phyloP scores from a whole-genome alignment of 1,139 yeast species.

The Meyerozyma elateridarum region DNA sequence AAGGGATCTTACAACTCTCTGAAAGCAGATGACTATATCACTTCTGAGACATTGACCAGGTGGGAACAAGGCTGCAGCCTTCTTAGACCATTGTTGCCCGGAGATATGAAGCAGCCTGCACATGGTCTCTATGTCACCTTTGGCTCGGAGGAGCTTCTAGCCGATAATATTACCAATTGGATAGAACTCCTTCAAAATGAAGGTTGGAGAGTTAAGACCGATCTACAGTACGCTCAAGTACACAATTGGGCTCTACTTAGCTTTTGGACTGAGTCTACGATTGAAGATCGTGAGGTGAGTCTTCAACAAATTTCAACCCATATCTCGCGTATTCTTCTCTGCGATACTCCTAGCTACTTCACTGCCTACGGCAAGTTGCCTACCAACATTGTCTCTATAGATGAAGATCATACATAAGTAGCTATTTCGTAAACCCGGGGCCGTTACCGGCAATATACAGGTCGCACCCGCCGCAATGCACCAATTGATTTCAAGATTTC shows the following conservation, averaged over 20 bases:
- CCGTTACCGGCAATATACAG: too few species aligned
- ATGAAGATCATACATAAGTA: too few species aligned
- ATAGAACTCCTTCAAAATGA: not conserved
- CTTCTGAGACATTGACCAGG: not conserved
- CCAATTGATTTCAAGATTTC: too few species aligned
- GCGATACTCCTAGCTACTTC: not conserved
- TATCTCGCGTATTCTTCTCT: slow-evolving; percentile 3
- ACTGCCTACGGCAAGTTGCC: too few species aligned
- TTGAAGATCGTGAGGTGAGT: slow-evolving; percentile 4
- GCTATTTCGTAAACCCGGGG: too few species aligned
- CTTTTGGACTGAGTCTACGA: slow-evolving; percentile 2
- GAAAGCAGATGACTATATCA: slow-evolving; percentile 3
- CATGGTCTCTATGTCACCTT: not conserved
- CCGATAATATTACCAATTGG: not conserved
- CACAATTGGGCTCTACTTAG: slow-evolving; percentile 3
- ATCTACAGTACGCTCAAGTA: slow-evolving; percentile 1
- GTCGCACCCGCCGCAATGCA: too few species aligned
- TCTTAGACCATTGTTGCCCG: not conserved
- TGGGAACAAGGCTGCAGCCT: slow-evolving; percentile 1
- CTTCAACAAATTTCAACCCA: not conserved
- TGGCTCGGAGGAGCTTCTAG: slow-evolving; percentile 1
- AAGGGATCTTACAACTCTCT: not conserved
- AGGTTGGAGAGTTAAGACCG: not conserved
- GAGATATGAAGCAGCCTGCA: not conserved
- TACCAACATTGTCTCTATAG: too few species aligned